Conservation (phyloP, 805 yeast genomes). For the Allodekkera sacchari region DNA sequence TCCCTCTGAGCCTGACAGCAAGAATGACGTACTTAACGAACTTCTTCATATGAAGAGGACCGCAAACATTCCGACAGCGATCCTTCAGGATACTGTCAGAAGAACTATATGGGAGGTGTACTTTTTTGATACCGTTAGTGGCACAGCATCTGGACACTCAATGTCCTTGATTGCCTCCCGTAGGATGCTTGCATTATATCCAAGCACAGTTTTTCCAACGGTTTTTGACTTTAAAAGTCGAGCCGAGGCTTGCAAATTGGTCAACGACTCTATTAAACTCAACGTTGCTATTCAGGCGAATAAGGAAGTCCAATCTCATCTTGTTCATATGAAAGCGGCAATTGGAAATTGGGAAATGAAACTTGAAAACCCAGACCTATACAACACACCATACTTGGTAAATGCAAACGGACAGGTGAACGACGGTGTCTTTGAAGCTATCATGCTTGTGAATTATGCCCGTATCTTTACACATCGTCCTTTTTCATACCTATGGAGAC, state of each 20-base stretch:
- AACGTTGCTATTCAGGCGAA: constrained; percentile 37
- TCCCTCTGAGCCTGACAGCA: constrained; percentile 15
- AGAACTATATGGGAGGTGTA: constrained; percentile 45
- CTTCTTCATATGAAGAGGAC: constrained; percentile 14
- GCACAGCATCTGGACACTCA: constrained; percentile 44
- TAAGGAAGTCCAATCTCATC: constrained; percentile 28
- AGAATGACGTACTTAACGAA: constrained; percentile 9
- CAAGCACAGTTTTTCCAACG: constrained; percentile 26
- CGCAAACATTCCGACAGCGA: constrained; percentile 11
- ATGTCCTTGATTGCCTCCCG: constrained; percentile 30
- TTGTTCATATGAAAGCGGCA: constrained; percentile 34
- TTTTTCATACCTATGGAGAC: constrained; percentile 43
- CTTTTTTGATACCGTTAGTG: constrained; percentile 43
- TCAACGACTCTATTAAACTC: constrained; percentile 39
- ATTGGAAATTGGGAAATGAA: constrained; percentile 44
- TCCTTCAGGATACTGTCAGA: constrained; percentile 29
- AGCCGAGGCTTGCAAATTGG: constrained; percentile 38
- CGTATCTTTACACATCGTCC: constrained; percentile 49
- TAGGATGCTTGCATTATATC: constrained; percentile 31
- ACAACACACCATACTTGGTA: constrained; percentile 34
- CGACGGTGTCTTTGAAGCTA: constrained; percentile 47
- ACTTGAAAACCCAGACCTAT: constrained; percentile 34
- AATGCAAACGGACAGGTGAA: constrained; percentile 36
- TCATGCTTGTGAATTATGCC: constrained; percentile 40
- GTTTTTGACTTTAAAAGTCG: constrained; percentile 40